Conservation (phyloP, 495 filamentous ascomycete genomes). For the Penicillium robsamsonii region DNA sequence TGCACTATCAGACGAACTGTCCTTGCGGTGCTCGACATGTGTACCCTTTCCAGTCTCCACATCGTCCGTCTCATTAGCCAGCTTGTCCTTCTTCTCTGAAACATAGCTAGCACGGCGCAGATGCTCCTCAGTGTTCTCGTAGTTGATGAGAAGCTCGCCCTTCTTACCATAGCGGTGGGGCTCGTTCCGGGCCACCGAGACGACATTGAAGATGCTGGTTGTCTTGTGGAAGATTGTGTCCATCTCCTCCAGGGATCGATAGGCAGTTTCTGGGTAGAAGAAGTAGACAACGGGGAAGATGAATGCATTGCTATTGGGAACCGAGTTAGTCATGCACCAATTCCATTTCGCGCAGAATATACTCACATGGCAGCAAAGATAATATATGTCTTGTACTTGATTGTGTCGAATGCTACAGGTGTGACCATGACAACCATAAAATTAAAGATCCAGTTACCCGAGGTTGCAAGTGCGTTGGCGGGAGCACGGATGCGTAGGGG, state of each 20-base stretch:
- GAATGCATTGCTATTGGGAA: conserved; percentile 55
- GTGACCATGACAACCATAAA: conserved; percentile 70
- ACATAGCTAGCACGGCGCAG: conserved; percentile 29
- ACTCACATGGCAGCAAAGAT: conserved; percentile 72
- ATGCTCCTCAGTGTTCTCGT: conserved; percentile 53
- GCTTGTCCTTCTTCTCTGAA: conserved; percentile 27
- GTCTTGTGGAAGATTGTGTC: conserved; percentile 67
- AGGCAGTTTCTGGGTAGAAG: conserved; percentile 75
- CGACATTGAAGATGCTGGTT: conserved; percentile 51
- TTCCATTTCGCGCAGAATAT: background rate
- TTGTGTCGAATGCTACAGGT: conserved; percentile 64
- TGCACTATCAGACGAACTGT: conserved; percentile 13
- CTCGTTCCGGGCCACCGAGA: conserved; percentile 55
- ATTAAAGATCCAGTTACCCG: conserved; percentile 48
- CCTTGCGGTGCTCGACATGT: conserved; percentile 20
- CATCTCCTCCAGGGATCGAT: conserved; percentile 72
- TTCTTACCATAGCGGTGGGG: conserved; percentile 67
- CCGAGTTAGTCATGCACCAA: conserved; percentile 3
- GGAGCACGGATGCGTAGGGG: conserved; percentile 71
- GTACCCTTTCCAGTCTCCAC: conserved; percentile 30
- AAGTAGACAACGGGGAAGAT: conserved; percentile 70
- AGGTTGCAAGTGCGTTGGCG: conserved; percentile 69
- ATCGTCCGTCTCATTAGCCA: conserved; percentile 13
- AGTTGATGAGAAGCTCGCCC: conserved; percentile 61
- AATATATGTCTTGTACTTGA: conserved; percentile 70